These are phyloP conservation scores for Populus hybrid DNA, from an alignment of 441 rosid genomes.

Conservation along the genomic window DNA sequence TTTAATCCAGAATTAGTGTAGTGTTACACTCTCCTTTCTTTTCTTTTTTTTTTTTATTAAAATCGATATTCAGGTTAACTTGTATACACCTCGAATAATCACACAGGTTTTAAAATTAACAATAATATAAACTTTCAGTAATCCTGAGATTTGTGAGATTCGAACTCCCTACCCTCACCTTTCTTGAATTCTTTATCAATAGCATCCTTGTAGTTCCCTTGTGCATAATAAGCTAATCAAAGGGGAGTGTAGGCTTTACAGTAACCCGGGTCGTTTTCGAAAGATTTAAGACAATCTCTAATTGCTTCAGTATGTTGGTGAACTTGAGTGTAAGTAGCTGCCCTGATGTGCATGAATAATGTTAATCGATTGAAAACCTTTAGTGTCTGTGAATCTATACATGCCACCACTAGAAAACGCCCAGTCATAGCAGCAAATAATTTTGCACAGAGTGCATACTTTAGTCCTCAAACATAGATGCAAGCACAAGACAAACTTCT, in stretches of 20 bases:
- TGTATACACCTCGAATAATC: rapidly evolving
- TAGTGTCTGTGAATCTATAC: background rate
- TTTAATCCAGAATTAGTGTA: background rate
- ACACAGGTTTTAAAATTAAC: rapidly evolving
- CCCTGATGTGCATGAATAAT: slow-evolving; percentile 42
- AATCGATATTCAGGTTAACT: rapidly evolving
- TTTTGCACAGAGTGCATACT: no score
- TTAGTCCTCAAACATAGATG: background rate
- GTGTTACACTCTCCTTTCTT: no score
- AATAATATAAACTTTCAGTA: no score
- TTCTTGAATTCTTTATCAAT: slow-evolving; percentile 73
- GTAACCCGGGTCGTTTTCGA: slow-evolving; percentile 67
- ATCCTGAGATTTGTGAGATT: no score
- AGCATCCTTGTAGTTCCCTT: slow-evolving; percentile 67
- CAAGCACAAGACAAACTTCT: background rate
- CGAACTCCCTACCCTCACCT: slow-evolving; percentile 34
- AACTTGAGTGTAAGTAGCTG: slow-evolving; percentile 81
- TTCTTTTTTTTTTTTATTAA: no score
- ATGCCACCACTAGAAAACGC: slow-evolving; percentile 3
- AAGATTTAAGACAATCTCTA: slow-evolving; percentile 67
- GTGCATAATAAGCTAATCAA: slow-evolving; percentile 76
- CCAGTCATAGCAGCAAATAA: background rate
- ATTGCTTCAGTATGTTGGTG: slow-evolving; percentile 60
- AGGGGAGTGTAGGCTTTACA: slow-evolving; percentile 90
- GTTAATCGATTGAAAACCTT: slow-evolving; percentile 11